A percentile compares a stretch with the other conserved stretches of the same genome.
These are phyloP conservation scores for Cucurbita maxima DNA, from an alignment of 306 rosid species.

Conservation along the genomic window DNA sequence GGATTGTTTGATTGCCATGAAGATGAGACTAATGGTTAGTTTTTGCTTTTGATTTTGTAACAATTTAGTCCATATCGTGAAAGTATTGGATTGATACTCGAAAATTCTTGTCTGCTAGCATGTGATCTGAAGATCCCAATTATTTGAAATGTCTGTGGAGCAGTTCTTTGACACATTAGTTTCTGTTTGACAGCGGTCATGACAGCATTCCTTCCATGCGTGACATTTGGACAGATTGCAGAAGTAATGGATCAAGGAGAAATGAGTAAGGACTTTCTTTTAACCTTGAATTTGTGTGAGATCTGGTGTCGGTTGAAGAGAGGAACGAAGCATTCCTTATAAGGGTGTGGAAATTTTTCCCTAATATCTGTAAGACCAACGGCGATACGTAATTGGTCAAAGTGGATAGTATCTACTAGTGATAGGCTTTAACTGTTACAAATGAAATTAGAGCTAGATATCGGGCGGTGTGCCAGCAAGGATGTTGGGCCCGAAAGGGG, in stretches of 20 bases:
- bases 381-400: no score
- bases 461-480: no score
- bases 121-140: background rate
- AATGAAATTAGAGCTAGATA: no score
- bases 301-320: no score
- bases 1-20: constrained; percentile 53
- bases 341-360: no score
- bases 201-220: constrained; percentile 54
- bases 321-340: no score
- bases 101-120: background rate
- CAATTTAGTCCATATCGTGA: background rate
- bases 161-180: background rate
- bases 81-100: background rate
- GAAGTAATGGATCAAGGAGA: constrained; percentile 57
- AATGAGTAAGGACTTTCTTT: constrained; percentile 21
- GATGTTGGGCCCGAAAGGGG: no score
- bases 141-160: background rate
- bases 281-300: background rate
- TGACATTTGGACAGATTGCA: constrained; percentile 50
- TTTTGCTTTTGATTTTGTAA: background rate
- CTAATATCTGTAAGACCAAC: no score
- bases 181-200: constrained; percentile 29
- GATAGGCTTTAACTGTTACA: no score
- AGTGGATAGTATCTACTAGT: no score
- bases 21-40: constrained; percentile 46